Evolutionary conservation across 1,284 basidiomycete genomes (phyloP).

Genomic region (Rhodotorula sp.): DNA sequence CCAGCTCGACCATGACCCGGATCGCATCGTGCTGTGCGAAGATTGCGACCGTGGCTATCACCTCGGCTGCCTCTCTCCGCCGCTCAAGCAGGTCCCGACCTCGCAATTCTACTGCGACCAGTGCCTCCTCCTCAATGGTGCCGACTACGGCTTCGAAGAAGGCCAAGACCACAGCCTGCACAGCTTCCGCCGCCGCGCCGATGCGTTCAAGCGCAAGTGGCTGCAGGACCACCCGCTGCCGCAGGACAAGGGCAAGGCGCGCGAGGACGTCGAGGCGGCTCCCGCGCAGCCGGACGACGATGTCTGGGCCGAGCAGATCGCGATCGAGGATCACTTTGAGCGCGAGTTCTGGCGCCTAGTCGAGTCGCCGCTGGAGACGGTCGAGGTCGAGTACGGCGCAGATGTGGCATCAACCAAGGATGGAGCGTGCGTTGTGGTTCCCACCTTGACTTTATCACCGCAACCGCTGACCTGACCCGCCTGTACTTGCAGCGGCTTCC

Average conservation of each 20-base stretch:
- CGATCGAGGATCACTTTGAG: slow-evolving; percentile 77
- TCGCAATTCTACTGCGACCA: slow-evolving; percentile 96
- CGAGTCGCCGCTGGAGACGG: slow-evolving; percentile 81
- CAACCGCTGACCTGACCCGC: slow-evolving; percentile 6
- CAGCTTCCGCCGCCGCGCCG: slow-evolving; percentile 87
- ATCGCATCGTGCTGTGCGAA: slow-evolving; percentile 93
- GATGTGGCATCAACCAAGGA: slow-evolving; percentile 98
- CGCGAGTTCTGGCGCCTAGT: slow-evolving; percentile 96
- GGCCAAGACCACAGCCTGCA: slow-evolving; percentile 92
- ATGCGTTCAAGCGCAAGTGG: slow-evolving; percentile 85
- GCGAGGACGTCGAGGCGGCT: slow-evolving; percentile 4
- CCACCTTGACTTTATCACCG: not conserved
- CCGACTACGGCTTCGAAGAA: slow-evolving; percentile 98
- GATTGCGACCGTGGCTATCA: slow-evolving; percentile 97
- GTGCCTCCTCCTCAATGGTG: slow-evolving; percentile 90
- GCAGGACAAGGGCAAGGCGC: slow-evolving; percentile 37
- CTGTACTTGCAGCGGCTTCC: slow-evolving; percentile 72
- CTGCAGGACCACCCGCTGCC: slow-evolving; percentile 73
- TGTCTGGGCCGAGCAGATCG: slow-evolving; percentile 38
- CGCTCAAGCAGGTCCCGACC: slow-evolving; percentile 77
- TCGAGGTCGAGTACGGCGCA: slow-evolving; percentile 98
- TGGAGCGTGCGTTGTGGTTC: slow-evolving; percentile 69
- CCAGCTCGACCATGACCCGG: slow-evolving; percentile 47
- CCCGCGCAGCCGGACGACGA: slow-evolving; percentile 12
- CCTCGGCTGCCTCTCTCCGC: slow-evolving; percentile 93